Evolutionary conservation across 2,329 filamentous ascomycete genomes (phyloP).

Genomic region (Colletotrichum sublineola): DNA sequence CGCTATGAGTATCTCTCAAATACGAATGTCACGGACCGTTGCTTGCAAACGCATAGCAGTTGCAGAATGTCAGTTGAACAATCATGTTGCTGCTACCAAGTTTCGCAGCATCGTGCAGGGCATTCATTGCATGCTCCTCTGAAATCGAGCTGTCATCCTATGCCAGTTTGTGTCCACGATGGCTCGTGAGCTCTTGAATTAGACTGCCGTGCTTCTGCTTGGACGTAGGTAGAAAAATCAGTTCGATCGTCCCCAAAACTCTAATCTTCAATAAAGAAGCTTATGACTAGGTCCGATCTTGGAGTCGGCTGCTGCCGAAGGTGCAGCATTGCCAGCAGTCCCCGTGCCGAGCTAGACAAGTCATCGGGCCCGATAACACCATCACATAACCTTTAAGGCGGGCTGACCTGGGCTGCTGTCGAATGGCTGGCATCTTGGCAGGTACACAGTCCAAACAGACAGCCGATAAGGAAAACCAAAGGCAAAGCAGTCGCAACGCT

Average conservation of each 20-base stretch:
- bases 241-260: background rate
- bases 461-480: background rate
- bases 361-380: background rate
- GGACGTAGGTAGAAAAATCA: background rate
- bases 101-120: too few species aligned
- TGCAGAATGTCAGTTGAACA: background rate
- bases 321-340: background rate
- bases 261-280: background rate
- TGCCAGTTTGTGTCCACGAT: background rate
- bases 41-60: background rate
- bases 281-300: background rate
- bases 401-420: background rate
- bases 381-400: background rate
- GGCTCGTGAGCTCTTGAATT: background rate
- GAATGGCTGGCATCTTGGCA: background rate
- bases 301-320: background rate
- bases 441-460: background rate
- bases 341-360: background rate
- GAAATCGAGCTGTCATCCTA: background rate
- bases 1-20: background rate
- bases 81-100: background rate
- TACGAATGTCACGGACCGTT: background rate
- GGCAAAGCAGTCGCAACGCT: background rate
- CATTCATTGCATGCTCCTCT: background rate
- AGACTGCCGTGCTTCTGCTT: background rate